Evolutionary conservation across 371 early-diverging fungal species (phyloP).

Genomic region (Rhizomucor miehei): DNA sequence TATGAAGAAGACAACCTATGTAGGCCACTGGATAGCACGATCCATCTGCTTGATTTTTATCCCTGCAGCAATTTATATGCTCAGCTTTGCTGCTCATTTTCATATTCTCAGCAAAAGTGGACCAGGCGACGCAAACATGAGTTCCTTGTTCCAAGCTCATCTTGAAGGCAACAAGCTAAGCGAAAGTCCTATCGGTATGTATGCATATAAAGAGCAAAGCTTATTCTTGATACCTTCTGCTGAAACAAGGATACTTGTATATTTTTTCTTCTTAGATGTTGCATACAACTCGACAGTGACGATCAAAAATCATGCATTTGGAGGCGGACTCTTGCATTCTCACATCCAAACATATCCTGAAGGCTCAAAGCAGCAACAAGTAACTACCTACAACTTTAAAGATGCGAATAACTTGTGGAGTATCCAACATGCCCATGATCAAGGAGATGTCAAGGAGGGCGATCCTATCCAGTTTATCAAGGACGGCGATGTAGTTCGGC

Average conservation of each 20-base stretch:
- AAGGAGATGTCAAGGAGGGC: conserved; percentile 3
- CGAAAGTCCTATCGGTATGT: conserved; percentile 76
- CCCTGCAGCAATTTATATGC: conserved; percentile 86
- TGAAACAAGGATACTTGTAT: too few relatives aligned
- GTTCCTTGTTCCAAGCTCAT: conserved; percentile 94
- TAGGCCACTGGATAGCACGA: conserved; percentile 78
- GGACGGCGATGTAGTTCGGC: conserved; percentile 79
- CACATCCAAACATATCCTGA: conserved; percentile 92
- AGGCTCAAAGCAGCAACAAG: conserved; percentile 46
- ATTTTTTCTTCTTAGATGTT: conserved; percentile 65
- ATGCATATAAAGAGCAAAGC: background rate
- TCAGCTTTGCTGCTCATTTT: conserved; percentile 92
- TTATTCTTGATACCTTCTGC: background rate
- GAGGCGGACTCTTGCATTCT: conserved; percentile 97
- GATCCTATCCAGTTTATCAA: conserved; percentile 48
- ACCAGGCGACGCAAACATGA: conserved; percentile 96
- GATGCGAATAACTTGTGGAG: conserved; percentile 97
- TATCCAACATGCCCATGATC: conserved; percentile 26
- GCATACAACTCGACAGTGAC: conserved; percentile 92
- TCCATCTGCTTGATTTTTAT: conserved; percentile 79
- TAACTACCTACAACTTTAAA: conserved; percentile 83
- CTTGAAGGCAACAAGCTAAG: conserved; percentile 80
- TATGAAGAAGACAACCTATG: conserved; percentile 67
- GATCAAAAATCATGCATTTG: conserved; percentile 79
- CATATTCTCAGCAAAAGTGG: conserved; percentile 83